Percentiles rank a stretch among this genome's conserved stretches.
These are phyloP conservation scores for Sequoia sempervirens DNA, from an alignment of 75 land plant genomes.

Conservation along the genomic window DNA sequence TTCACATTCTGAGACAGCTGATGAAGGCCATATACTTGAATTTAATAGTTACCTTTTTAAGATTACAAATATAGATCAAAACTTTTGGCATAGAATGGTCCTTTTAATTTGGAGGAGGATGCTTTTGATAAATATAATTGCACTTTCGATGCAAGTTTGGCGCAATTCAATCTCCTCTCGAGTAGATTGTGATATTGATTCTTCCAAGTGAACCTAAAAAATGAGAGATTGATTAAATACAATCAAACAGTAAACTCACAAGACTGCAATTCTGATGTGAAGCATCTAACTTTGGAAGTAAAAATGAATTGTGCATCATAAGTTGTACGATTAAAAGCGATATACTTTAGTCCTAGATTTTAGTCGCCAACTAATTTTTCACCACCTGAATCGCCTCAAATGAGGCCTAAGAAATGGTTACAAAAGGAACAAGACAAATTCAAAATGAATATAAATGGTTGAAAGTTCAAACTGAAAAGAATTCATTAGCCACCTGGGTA, in stretches of 20 bases:
- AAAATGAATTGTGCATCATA: background rate
- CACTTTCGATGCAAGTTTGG: too few relatives aligned
- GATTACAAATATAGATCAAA: too few relatives aligned
- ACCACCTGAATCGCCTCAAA: background rate
- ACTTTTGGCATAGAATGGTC: too few relatives aligned
- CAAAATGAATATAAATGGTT: background rate
- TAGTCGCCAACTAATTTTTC: background rate
- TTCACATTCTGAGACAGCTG: too few relatives aligned
- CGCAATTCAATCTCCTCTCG: constrained; percentile 60
- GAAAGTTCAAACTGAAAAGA: background rate
- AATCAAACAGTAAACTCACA: background rate
- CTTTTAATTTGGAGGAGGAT: too few relatives aligned
- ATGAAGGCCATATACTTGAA: too few relatives aligned
- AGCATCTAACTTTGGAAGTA: background rate
- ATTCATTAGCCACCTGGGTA: background rate
- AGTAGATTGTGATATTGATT: constrained; percentile 67
- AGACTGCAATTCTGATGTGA: background rate
- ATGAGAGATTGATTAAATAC: background rate
- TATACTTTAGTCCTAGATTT: background rate
- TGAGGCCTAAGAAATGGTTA: background rate
- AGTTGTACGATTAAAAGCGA: background rate
- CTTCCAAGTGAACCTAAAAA: constrained; percentile 80
- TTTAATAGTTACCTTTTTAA: too few relatives aligned
- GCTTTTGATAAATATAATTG: too few relatives aligned
- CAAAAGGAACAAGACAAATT: background rate